phyloP scores from a whole-genome alignment of 352 stramenopile genomes.

The Phytopythium vexans region DNA sequence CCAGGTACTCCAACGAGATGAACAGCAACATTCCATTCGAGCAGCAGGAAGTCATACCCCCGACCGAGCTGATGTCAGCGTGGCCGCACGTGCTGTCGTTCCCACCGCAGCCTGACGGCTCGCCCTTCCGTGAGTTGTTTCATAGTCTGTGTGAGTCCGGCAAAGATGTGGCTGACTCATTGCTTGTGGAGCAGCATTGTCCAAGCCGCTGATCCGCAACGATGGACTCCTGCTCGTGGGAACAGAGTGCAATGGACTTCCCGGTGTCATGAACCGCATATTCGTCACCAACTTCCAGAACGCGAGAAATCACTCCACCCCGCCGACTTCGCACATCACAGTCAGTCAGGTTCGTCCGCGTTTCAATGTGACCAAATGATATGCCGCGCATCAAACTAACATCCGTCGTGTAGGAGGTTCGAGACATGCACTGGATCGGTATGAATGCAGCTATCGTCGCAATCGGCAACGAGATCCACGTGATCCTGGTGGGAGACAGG shows the following conservation, averaged over 20 bases:
- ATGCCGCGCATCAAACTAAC: not conserved
- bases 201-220: conserved; percentile 72
- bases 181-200: conserved; percentile 40
- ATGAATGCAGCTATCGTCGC: conserved; percentile 42
- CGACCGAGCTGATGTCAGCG: not conserved
- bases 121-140: conserved; percentile 30
- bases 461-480: conserved; percentile 68
- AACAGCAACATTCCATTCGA: not conserved
- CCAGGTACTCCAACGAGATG: not conserved
- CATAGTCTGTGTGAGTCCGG: not conserved
- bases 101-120: conserved; percentile 22
- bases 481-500: conserved; percentile 39
- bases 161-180: conserved; percentile 4
- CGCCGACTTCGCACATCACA: conserved; percentile 25
- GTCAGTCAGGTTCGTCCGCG: conserved; percentile 33
- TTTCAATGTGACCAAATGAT: not conserved
- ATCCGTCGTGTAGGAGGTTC: conserved; percentile 43
- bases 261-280: conserved; percentile 42
- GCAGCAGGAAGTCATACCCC: conserved; percentile 8
- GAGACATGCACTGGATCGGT: conserved; percentile 69
- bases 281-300: conserved; percentile 54
- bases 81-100: conserved; percentile 25
- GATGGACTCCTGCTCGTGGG: conserved; percentile 72
- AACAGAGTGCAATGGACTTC: conserved; percentile 28
- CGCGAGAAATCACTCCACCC: conserved; percentile 8